phyloP scores from a whole-genome alignment of 2,329 filamentous ascomycete genomes.

The Monosporascus ibericus region DNA sequence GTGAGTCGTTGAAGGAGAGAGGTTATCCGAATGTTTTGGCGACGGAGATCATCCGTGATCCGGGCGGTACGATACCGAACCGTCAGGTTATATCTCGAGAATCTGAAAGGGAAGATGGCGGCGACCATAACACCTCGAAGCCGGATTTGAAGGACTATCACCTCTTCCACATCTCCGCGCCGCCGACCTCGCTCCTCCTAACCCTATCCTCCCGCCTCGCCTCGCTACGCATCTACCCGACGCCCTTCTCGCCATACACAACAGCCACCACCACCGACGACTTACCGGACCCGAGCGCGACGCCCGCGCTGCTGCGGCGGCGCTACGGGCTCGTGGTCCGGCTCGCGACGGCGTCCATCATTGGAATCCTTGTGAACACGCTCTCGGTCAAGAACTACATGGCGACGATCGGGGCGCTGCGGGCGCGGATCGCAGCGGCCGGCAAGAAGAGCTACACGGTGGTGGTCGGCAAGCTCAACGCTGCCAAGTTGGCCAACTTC shows the following conservation, averaged over 20 bases:
- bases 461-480: constrained; percentile 93
- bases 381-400: constrained; percentile 89
- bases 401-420: constrained; percentile 67
- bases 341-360: constrained; percentile 73
- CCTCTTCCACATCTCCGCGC: constrained; percentile 79
- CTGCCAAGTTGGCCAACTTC: constrained; percentile 95
- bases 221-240: constrained; percentile 72
- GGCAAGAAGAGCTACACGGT: constrained; percentile 96
- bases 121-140: constrained; percentile 22
- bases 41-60: constrained; percentile 71
- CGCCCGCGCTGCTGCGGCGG: constrained; percentile 60
- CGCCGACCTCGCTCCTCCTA: constrained; percentile 76
- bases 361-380: constrained; percentile 94
- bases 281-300: constrained; percentile 31
- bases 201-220: constrained; percentile 79
- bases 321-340: constrained; percentile 83
- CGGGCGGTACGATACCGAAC: constrained; percentile 77
- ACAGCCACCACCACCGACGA: constrained; percentile 39
- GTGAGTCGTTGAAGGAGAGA: constrained; percentile 42
- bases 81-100: constrained; percentile 49
- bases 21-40: constrained; percentile 69
- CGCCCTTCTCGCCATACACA: constrained; percentile 38
- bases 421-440: constrained; percentile 64
- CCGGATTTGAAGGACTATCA: constrained; percentile 58
- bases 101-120: constrained; percentile 23